Percentiles rank a stretch among this genome's conserved stretches.
These are phyloP conservation scores for Lactifluus rugatus DNA, from an alignment of 768 basidiomycete genomes.

Conservation along the genomic window DNA sequence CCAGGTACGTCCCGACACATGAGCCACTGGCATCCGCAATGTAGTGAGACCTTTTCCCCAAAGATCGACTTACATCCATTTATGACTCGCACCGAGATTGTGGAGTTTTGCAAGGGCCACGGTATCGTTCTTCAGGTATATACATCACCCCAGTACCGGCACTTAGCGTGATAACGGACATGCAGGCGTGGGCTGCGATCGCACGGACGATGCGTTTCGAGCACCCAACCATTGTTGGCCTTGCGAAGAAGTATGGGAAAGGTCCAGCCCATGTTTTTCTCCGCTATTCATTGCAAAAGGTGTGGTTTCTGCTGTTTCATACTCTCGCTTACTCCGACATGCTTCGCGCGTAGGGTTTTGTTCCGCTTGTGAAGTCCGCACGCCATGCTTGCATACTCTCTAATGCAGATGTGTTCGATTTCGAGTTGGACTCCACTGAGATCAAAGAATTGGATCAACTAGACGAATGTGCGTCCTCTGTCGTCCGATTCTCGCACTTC, in stretches of 20 bases:
- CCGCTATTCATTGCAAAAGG: slow-evolving; percentile 75
- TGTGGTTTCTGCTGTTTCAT: slow-evolving; percentile 20
- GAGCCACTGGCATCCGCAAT: neutral
- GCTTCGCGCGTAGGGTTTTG: slow-evolving; percentile 34
- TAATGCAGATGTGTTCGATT: slow-evolving; percentile 57
- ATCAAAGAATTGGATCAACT: slow-evolving; percentile 40
- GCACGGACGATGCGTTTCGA: slow-evolving; percentile 57
- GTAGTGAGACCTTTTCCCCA: neutral
- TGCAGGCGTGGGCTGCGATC: slow-evolving; percentile 64
- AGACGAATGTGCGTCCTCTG: slow-evolving; percentile 39
- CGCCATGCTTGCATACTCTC: slow-evolving; percentile 42
- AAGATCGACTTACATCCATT: slow-evolving; percentile 58
- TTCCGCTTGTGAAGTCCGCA: slow-evolving; percentile 58
- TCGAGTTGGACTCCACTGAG: slow-evolving; percentile 43
- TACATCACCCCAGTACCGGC: neutral
- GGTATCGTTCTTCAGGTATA: slow-evolving; percentile 55
- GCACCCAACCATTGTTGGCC: slow-evolving; percentile 39
- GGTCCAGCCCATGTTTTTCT: slow-evolving; percentile 51
- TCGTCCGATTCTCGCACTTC: neutral
- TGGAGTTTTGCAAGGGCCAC: slow-evolving; percentile 45
- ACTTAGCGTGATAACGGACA: neutral
- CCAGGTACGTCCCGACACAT: slow-evolving; percentile 35
- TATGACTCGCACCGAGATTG: slow-evolving; percentile 55
- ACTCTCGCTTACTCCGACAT: neutral
- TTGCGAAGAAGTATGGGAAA: slow-evolving; percentile 48